Evolutionary conservation across 768 basidiomycete species (phyloP), one percentile per base, ranked within the genome.

Genomic region (Tubosaeta brunneosetosa): DNA sequence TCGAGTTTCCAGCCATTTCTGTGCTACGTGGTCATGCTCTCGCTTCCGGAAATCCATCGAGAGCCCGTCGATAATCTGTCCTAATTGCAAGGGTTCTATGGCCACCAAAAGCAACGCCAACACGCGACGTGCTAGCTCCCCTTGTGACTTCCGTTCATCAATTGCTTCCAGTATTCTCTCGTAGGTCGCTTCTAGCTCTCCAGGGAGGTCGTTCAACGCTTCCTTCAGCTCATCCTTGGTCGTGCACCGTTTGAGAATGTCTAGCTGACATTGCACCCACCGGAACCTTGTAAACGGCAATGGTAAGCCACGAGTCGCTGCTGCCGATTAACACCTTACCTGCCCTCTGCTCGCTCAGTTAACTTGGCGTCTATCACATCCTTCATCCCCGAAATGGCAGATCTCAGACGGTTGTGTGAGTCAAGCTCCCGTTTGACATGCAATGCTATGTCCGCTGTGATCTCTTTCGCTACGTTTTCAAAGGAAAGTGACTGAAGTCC

Each of bases 261-360:
- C 49, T 1, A 55, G 16, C 16, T 55, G 53, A 3, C 53, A 54
- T 6, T 50, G 48, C 7, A 50, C 42, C 53, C 53, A 54, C 0
- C 48, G 53, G 9, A 54, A 54, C 22, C 53, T 54, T 8, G 1
- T 3, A 9, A 29, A 33, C 4, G 17, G 44, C 0, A 14, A 2
- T 8, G 2, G 3, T 50, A 12, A 46, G 29, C 33, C 3, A 2
- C 6, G 1, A 26, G 1, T 11, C 8, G 13, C 14, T 3, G 13
- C 17, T 4, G 14, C 1, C 1, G 32, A 11, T n/a, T 2, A 26
- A 16, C 6, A 12, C 14, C 41, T 32, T 14, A 53, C 52, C 46
- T 49, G 5, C 52, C 52, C n/a, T 44, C 42, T 3, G 52, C 47
- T 13, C 22, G 37, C 33, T 44, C 22, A 8, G 5, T 42, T 44